These are phyloP conservation scores for Carallia brachiata DNA, from an alignment of 345 rosid species.

Conservation along the genomic window DNA sequence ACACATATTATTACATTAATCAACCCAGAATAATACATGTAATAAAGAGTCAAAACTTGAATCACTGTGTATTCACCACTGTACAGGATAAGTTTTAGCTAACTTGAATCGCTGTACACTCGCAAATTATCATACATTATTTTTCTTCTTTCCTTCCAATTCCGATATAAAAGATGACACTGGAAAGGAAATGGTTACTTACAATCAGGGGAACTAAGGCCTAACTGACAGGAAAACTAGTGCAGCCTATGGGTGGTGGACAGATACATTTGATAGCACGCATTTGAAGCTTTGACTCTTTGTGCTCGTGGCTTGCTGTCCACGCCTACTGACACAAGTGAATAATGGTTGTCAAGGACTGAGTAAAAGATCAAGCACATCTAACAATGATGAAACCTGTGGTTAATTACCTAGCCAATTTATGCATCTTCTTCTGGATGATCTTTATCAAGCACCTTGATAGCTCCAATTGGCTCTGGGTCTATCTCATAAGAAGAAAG, in stretches of 20 bases:
- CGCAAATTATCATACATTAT: background rate
- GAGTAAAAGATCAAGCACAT: background rate
- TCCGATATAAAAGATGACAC: constrained; percentile 16
- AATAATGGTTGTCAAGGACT: background rate
- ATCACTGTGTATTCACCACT: constrained; percentile 1
- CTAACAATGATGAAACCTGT: background rate
- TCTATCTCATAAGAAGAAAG: constrained; percentile 69
- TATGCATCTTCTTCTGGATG: constrained; percentile 37
- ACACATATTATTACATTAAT: background rate
- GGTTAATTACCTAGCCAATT: constrained; percentile 11
- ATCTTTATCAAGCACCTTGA: constrained; percentile 26
- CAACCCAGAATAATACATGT: background rate
- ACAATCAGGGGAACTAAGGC: constrained; percentile 14
- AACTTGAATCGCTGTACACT: constrained; percentile 14
- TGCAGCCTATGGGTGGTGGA: background rate
- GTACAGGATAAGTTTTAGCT: constrained; percentile 2
- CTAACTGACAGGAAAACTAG: constrained; percentile 1
- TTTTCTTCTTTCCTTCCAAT: background rate
- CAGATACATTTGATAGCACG: constrained; percentile 15
- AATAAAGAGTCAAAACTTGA: constrained; percentile 12
- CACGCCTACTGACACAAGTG: background rate
- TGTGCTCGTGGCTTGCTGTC: constrained; percentile 1
- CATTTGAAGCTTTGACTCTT: constrained; percentile 6
- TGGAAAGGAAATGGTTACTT: constrained; percentile 3
- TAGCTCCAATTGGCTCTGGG: constrained; percentile 32